A percentile compares a stretch with the other conserved stretches of the same genome.
These are phyloP conservation scores for Cryptococcus depauperatus DNA, from an alignment of 1,284 basidiomycete species.

Conservation along the genomic window DNA sequence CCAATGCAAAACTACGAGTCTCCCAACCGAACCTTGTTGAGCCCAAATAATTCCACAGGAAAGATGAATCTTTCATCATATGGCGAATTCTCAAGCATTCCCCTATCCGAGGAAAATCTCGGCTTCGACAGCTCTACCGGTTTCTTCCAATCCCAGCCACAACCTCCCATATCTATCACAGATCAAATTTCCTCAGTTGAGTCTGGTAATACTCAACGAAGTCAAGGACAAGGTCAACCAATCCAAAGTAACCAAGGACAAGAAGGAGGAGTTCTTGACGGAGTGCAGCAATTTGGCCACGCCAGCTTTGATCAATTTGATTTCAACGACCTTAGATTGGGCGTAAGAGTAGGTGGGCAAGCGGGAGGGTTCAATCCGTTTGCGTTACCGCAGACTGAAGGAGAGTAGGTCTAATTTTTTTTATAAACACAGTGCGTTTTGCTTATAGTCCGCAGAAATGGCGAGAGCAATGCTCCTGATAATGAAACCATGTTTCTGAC, in stretches of 20 bases:
- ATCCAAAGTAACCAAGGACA: no score
- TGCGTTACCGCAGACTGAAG: slow-evolving; percentile 41
- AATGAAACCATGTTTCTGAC: slow-evolving; percentile 25
- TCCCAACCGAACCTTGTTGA: neutral
- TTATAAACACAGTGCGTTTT: slow-evolving; percentile 2
- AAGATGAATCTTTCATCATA: slow-evolving; percentile 14
- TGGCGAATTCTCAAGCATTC: slow-evolving; percentile 5
- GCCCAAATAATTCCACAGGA: neutral
- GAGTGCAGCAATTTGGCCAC: slow-evolving; percentile 15
- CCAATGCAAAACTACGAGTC: neutral
- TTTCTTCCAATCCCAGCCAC: slow-evolving; percentile 7
- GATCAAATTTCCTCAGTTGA: slow-evolving; percentile 4
- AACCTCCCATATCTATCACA: neutral
- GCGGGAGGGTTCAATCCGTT: slow-evolving; percentile 42
- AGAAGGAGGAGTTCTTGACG: slow-evolving; percentile 2
- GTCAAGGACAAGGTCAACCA: neutral
- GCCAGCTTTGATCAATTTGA: slow-evolving; percentile 34
- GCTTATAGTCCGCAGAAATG: slow-evolving; percentile 4
- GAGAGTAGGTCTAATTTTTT: slow-evolving; percentile 27
- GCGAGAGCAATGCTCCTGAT: slow-evolving; percentile 16
- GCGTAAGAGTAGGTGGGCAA: slow-evolving; percentile 8
- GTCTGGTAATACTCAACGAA: neutral
- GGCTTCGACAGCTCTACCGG: neutral
- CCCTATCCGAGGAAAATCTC: slow-evolving; percentile 5
- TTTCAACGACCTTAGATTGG: slow-evolving; percentile 34